Percentiles rank a stretch among this genome's conserved stretches.
These are phyloP conservation scores for Jatropha curcas DNA, from an alignment of 345 rosid genomes.

Conservation along the genomic window DNA sequence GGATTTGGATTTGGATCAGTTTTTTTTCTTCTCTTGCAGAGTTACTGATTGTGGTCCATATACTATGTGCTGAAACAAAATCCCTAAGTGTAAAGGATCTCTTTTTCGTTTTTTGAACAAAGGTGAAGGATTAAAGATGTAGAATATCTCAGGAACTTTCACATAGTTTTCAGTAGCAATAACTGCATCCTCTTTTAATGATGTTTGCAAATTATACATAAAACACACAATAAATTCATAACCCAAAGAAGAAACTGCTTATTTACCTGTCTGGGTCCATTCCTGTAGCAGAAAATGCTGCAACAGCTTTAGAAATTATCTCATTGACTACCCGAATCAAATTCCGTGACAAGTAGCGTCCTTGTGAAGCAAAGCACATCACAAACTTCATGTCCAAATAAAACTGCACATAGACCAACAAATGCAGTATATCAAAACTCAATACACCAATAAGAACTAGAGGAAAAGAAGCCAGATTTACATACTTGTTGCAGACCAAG, in stretches of 20 bases:
- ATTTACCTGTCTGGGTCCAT: slow-evolving; percentile 86
- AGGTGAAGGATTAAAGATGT: no score
- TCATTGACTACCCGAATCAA: slow-evolving; percentile 86
- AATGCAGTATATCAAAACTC: slow-evolving; percentile 7
- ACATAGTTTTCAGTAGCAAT: not conserved
- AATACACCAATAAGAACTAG: not conserved
- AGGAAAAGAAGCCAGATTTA: slow-evolving; percentile 18
- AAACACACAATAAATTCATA: not conserved
- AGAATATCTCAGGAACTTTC: not conserved
- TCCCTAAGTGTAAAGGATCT: no score
- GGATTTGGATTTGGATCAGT: no score
- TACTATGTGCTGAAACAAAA: no score
- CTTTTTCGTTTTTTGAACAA: no score
- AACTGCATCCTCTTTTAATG: not conserved
- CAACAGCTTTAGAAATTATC: slow-evolving; percentile 77
- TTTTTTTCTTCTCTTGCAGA: no score
- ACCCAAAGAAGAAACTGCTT: slow-evolving; percentile 8
- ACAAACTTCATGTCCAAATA: slow-evolving; percentile 97
- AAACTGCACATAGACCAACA: slow-evolving; percentile 50
- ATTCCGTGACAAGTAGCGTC: slow-evolving; percentile 91
- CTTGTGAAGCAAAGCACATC: slow-evolving; percentile 90
- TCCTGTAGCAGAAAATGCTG: slow-evolving; percentile 86
- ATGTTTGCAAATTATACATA: not conserved
- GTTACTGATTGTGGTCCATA: no score
- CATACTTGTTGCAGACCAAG: slow-evolving; percentile 86